A percentile compares a stretch with the other conserved stretches of the same genome.
These are phyloP conservation scores for Berkeleyomyces rouxiae DNA, from an alignment of 2,329 filamentous ascomycete genomes.

Conservation along the genomic window DNA sequence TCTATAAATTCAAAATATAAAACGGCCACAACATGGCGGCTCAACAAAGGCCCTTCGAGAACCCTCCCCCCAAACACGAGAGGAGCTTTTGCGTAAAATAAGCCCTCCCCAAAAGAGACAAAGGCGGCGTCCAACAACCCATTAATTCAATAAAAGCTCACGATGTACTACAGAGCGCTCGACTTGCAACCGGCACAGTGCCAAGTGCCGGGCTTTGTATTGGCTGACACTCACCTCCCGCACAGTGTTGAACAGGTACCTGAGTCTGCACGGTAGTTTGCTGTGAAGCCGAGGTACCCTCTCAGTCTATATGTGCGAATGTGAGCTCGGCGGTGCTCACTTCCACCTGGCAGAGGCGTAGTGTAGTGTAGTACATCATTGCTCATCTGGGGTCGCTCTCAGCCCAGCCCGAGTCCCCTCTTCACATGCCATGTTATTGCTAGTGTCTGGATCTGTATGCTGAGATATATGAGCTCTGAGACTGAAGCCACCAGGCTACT, in stretches of 20 bases:
- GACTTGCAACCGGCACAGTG: neutral
- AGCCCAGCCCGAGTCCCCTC: too few relatives aligned
- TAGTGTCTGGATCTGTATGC: too few relatives aligned
- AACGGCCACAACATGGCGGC: neutral
- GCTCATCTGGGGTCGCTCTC: too few relatives aligned
- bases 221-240: neutral
- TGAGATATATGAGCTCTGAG: too few relatives aligned
- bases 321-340: too few relatives aligned
- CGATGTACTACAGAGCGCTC: neutral
- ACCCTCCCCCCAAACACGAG: neutral
- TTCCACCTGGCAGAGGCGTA: too few relatives aligned
- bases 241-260: neutral
- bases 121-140: neutral
- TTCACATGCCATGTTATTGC: too few relatives aligned
- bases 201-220: neutral
- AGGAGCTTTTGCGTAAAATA: neutral
- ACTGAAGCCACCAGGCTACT: too few relatives aligned
- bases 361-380: too few relatives aligned
- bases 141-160: neutral
- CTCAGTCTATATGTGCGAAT: neutral
- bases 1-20: neutral
- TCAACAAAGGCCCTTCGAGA: slow-evolving; percentile 1
- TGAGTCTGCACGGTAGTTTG: neutral
- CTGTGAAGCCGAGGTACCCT: neutral
- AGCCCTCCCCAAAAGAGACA: neutral